Evolutionary conservation across 306 rosid genomes (phyloP).

Genomic region (Cicer judaicum): DNA sequence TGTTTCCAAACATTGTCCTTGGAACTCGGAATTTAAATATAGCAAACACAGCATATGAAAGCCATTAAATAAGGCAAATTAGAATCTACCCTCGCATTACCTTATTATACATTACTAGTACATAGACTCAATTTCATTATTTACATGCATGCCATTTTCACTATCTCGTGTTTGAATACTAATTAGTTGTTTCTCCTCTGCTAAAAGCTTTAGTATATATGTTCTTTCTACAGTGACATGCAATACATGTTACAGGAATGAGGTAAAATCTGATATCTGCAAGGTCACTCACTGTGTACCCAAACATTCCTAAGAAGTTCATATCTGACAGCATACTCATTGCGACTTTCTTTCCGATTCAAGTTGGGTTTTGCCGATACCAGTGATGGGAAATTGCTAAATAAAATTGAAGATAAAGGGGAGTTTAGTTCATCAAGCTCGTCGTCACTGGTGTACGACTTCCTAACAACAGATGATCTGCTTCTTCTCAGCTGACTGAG

Average conservation of each 20-base stretch:
- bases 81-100: background rate
- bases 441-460: constrained; percentile 92
- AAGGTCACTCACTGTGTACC: constrained; percentile 69
- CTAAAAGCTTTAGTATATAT: constrained; percentile 9
- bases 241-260: background rate
- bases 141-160: constrained; percentile 38
- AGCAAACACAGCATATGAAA: background rate
- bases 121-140: constrained; percentile 23
- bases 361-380: constrained; percentile 53
- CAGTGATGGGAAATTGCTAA: constrained; percentile 43
- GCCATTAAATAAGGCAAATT: background rate
- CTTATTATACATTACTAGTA: constrained; percentile 11
- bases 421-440: constrained; percentile 88
- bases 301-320: constrained; percentile 87
- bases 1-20: background rate
- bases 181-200: constrained; percentile 25
- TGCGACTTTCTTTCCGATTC: constrained; percentile 51
- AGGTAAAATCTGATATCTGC: constrained; percentile 6
- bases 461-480: constrained; percentile 75
- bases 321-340: constrained; percentile 67
- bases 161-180: background rate
- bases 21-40: background rate
- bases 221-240: constrained; percentile 29
- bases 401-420: constrained; percentile 72
- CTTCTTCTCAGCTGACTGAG: constrained; percentile 75